phyloP scores from a whole-genome alignment of 441 rosid species.

The Iberis amara region DNA sequence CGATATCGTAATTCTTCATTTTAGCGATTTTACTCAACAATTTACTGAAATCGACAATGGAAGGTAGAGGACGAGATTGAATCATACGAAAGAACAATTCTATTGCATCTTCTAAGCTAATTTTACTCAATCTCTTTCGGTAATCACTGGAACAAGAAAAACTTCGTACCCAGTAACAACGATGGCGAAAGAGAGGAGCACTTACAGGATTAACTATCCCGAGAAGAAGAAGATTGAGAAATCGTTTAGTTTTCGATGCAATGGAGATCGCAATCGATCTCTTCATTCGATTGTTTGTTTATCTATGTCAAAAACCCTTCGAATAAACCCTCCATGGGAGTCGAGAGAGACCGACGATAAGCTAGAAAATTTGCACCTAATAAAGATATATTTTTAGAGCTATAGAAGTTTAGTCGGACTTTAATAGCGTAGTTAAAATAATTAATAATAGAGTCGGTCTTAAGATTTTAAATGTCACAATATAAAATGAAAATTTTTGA shows the following conservation, averaged over 20 bases:
- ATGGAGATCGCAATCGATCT: constrained; percentile 17
- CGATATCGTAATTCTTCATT: constrained; percentile 12
- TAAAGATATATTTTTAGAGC: too few species aligned
- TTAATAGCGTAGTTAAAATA: too few species aligned
- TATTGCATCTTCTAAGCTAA: not conserved
- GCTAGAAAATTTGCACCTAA: too few species aligned
- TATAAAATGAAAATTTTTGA: too few species aligned
- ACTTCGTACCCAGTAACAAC: not conserved
- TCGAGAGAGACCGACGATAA: too few species aligned
- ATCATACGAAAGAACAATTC: constrained; percentile 15
- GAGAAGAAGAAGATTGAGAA: constrained; percentile 13
- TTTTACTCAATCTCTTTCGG: constrained; percentile 1
- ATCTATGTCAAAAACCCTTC: too few species aligned
- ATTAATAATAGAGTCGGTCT: too few species aligned
- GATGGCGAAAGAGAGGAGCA: constrained; percentile 3
- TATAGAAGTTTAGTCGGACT: too few species aligned
- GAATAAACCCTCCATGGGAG: too few species aligned
- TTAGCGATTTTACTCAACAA: constrained; percentile 18
- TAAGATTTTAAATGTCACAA: too few species aligned
- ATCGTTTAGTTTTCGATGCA: not conserved
- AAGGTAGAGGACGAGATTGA: constrained; percentile 25
- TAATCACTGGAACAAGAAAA: not conserved
- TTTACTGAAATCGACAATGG: constrained; percentile 21
- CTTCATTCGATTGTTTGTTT: constrained; percentile 21
- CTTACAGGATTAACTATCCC: constrained; percentile 15